A percentile compares a stretch with the other conserved stretches of the same genome.
These are phyloP conservation scores for Parmales sp. DNA, from an alignment of 108 stramenopile species.

Conservation along the genomic window DNA sequence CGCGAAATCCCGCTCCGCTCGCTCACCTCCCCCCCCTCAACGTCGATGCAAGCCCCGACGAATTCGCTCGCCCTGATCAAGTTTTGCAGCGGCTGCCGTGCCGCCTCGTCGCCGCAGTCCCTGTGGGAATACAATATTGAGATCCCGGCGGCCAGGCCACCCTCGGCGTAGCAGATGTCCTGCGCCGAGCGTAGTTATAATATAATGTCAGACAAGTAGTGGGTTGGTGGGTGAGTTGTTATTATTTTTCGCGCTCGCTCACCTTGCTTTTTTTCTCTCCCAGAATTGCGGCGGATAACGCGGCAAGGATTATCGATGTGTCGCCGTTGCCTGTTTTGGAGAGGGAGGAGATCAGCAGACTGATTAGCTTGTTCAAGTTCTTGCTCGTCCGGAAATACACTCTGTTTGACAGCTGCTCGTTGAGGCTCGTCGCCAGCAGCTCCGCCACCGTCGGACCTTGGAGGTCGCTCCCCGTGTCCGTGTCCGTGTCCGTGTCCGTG, in stretches of 20 bases:
- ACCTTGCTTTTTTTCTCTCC: not conserved
- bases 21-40: not conserved
- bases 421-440: not conserved
- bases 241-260: not conserved
- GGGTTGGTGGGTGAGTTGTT: too few relatives aligned
- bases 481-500: not conserved
- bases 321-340: not conserved
- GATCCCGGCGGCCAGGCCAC: not conserved
- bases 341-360: not conserved
- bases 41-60: not conserved
- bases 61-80: not conserved
- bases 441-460: not conserved
- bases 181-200: too few relatives aligned
- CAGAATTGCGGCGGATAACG: not conserved
- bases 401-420: not conserved
- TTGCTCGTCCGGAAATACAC: not conserved
- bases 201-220: too few relatives aligned
- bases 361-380: not conserved
- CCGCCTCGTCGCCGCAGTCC: not conserved
- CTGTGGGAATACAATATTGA: not conserved
- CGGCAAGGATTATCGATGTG: not conserved
- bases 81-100: not conserved
- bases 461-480: not conserved
- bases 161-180: not conserved
- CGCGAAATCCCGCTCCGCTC: not conserved